phyloP scores from a whole-genome alignment of 1,139 yeast species.

The Candida anutae region DNA sequence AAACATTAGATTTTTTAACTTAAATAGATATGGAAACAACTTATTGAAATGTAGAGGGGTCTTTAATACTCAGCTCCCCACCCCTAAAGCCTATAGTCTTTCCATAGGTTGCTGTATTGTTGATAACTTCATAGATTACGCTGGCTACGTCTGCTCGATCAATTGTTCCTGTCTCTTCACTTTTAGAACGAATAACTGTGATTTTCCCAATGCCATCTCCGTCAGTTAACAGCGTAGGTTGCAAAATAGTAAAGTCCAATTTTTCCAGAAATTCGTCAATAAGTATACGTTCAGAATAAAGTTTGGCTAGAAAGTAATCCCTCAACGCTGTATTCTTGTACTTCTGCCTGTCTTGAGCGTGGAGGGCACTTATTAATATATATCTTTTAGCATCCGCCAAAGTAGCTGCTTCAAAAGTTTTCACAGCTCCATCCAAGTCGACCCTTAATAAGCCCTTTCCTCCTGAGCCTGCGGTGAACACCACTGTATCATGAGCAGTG shows the following conservation, averaged over 20 bases:
- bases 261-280: constrained; percentile 20
- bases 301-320: constrained; percentile 45
- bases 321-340: constrained; percentile 20
- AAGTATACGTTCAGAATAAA: constrained; percentile 47
- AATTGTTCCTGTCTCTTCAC: constrained; percentile 12
- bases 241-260: constrained; percentile 46
- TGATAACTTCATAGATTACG: constrained; percentile 16
- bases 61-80: constrained; percentile 9
- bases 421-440: constrained; percentile 58
- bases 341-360: constrained; percentile 41
- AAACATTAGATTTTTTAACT: too few relatives aligned
- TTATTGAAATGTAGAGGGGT: not conserved
- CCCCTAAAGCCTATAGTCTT: constrained; percentile 18
- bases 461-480: constrained; percentile 59
- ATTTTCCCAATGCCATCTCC: constrained; percentile 33
- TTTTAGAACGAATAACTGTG: constrained; percentile 7
- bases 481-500: constrained; percentile 47
- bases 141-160: constrained; percentile 26
- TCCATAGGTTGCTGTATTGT: constrained; percentile 17
- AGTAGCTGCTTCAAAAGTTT: constrained; percentile 49
- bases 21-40: not conserved
- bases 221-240: constrained; percentile 39
- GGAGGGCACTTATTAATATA: constrained; percentile 49
- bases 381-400: constrained; percentile 39
- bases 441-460: constrained; percentile 48